phyloP scores from a whole-genome alignment of 2,329 filamentous ascomycete genomes.

The Epichloe glyceriae region DNA sequence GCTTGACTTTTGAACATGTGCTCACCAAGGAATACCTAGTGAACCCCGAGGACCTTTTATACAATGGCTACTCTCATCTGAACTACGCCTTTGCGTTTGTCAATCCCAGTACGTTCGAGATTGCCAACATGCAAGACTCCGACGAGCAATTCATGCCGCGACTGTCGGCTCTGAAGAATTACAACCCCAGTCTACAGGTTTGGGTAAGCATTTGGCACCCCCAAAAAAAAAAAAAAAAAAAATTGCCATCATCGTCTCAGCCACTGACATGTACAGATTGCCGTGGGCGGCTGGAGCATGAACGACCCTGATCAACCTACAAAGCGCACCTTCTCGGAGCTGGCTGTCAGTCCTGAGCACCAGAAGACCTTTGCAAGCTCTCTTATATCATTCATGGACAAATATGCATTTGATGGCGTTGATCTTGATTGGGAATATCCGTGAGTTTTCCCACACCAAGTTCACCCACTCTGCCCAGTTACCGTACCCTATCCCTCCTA shows the following conservation, averaged over 20 bases:
- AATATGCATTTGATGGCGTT: background rate
- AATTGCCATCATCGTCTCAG: constrained; percentile 3
- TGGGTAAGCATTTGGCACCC: background rate
- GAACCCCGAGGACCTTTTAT: constrained; percentile 14
- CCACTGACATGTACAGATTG: background rate
- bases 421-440: constrained; percentile 4
- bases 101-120: background rate
- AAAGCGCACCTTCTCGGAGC: background rate
- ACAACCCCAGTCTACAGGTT: background rate
- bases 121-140: background rate
- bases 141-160: background rate
- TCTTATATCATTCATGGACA: background rate
- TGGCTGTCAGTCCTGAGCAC: constrained; percentile 4
- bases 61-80: constrained; percentile 18
- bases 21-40: background rate
- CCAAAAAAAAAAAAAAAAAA: no score
- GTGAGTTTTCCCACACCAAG: background rate
- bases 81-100: constrained; percentile 20
- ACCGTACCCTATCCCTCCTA: no score
- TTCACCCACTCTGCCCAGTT: no score
- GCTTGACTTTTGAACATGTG: no score
- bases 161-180: background rate
- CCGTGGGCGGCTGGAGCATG: background rate
- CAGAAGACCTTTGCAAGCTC: background rate
- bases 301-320: constrained; percentile 6